Conservation (phyloP, 176 grass and related monocot species). For the Triticum dicoccoides region DNA sequence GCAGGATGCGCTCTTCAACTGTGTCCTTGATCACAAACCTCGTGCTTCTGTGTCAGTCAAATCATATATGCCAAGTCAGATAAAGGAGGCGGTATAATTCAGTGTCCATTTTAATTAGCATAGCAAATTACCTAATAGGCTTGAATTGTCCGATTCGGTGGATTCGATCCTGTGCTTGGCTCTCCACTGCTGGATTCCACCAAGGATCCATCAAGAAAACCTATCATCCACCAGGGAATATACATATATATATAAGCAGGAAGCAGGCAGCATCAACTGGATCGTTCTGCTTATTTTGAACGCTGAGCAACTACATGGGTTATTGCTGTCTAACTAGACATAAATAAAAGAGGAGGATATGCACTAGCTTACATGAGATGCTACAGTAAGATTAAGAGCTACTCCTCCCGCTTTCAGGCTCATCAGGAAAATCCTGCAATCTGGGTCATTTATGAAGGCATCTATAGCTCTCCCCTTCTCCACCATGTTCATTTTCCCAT, state of each 20-base stretch:
- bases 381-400: slow-evolving; percentile 88
- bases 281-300: background rate
- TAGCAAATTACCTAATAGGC: slow-evolving; percentile 69
- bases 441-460: slow-evolving; percentile 66
- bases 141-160: slow-evolving; percentile 97
- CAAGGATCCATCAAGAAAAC: slow-evolving; percentile 98
- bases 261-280: background rate
- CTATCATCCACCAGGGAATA: slow-evolving; percentile 41
- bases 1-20: slow-evolving; percentile 80
- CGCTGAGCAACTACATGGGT: background rate
- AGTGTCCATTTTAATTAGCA: background rate
- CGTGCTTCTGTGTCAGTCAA: slow-evolving; percentile 42
- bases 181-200: slow-evolving; percentile 96
- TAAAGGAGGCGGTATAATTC: background rate
- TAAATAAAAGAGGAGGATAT: background rate
- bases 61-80: background rate
- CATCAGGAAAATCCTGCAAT: slow-evolving; percentile 92
- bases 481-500: slow-evolving; percentile 73
- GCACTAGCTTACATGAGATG: slow-evolving; percentile 71
- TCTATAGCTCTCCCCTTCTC: slow-evolving; percentile 92
- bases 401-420: slow-evolving; percentile 98
- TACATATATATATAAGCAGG: background rate
- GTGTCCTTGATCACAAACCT: slow-evolving; percentile 85
- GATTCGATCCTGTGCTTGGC: slow-evolving; percentile 91
- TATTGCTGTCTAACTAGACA: background rate